Evolutionary conservation across 495 filamentous ascomycete species (phyloP).

Genomic region (Penicillium simplicissimum): DNA sequence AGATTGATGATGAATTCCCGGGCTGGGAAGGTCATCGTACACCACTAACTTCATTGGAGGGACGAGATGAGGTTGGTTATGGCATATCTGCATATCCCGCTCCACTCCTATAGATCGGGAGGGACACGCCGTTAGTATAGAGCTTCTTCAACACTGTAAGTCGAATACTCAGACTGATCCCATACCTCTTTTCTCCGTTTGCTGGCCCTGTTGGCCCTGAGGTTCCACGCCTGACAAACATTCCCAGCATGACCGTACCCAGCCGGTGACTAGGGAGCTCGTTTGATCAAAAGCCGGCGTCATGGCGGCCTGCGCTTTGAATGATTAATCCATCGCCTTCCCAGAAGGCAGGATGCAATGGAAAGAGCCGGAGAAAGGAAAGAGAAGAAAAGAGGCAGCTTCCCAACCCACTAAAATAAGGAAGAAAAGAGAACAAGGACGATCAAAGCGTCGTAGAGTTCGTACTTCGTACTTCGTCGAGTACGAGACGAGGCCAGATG

Average conservation of each 20-base stretch:
- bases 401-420: background rate
- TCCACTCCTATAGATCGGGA: slow-evolving; percentile 32
- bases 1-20: slow-evolving; percentile 29
- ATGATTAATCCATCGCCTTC: slow-evolving; percentile 35
- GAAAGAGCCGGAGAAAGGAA: slow-evolving; percentile 9
- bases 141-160: background rate
- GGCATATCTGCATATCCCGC: slow-evolving; percentile 50
- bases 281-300: slow-evolving; percentile 45
- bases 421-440: slow-evolving; percentile 12
- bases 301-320: slow-evolving; percentile 47
- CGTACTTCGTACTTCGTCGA: too few species aligned
- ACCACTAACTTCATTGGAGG: slow-evolving; percentile 47
- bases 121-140: background rate
- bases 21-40: slow-evolving; percentile 43
- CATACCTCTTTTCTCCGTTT: slow-evolving; percentile 27
- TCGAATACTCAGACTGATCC: slow-evolving; percentile 13
- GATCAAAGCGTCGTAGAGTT: slow-evolving; percentile 12
- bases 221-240: slow-evolving; percentile 31
- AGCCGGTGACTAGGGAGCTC: slow-evolving; percentile 45
- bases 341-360: slow-evolving; percentile 14
- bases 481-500: slow-evolving; percentile 6
- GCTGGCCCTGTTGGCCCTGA: slow-evolving; percentile 30
- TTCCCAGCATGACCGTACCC: slow-evolving; percentile 45
- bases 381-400: background rate
- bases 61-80: slow-evolving; percentile 51